Percentiles rank a stretch among this genome's conserved stretches.
phyloP scores from a whole-genome alignment of 352 stramenopile genomes.

The Phytophthora pisi region DNA sequence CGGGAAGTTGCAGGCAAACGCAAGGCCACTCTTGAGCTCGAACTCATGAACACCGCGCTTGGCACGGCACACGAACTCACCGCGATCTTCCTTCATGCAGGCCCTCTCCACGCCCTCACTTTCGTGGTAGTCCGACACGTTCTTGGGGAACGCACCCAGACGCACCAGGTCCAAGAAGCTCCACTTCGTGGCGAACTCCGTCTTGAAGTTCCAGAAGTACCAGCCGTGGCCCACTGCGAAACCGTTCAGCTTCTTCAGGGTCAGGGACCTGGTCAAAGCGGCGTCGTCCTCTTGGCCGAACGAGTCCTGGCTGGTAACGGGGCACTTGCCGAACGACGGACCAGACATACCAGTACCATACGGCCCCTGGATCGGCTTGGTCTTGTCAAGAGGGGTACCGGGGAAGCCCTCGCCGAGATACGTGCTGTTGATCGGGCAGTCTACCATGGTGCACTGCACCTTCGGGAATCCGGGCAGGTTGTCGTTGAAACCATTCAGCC shows the following conservation, averaged over 20 bases:
- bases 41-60: slow-evolving; percentile 78
- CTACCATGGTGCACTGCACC: slow-evolving; percentile 84
- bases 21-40: slow-evolving; percentile 68
- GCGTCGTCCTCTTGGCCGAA: slow-evolving; percentile 86
- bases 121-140: slow-evolving; percentile 70
- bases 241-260: slow-evolving; percentile 93
- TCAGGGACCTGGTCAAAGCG: slow-evolving; percentile 77
- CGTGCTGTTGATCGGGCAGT: slow-evolving; percentile 83
- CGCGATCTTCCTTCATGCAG: slow-evolving; percentile 74
- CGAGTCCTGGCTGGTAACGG: slow-evolving; percentile 81
- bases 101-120: slow-evolving; percentile 63
- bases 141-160: slow-evolving; percentile 74
- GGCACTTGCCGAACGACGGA: slow-evolving; percentile 91
- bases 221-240: slow-evolving; percentile 93
- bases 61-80: slow-evolving; percentile 74
- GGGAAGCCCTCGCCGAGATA: slow-evolving; percentile 93
- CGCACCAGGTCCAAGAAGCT: slow-evolving; percentile 84
- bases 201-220: slow-evolving; percentile 98
- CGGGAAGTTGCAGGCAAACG: slow-evolving; percentile 67
- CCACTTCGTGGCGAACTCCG: slow-evolving; percentile 91
- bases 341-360: slow-evolving; percentile 85
- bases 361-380: slow-evolving; percentile 88
- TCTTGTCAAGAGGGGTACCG: slow-evolving; percentile 90
- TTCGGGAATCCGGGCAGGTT: slow-evolving; percentile 94
- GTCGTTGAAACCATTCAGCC: slow-evolving; percentile 89